phyloP scores from a whole-genome alignment of 116 monocot genomes.

The Papilionanthe hybrid region DNA sequence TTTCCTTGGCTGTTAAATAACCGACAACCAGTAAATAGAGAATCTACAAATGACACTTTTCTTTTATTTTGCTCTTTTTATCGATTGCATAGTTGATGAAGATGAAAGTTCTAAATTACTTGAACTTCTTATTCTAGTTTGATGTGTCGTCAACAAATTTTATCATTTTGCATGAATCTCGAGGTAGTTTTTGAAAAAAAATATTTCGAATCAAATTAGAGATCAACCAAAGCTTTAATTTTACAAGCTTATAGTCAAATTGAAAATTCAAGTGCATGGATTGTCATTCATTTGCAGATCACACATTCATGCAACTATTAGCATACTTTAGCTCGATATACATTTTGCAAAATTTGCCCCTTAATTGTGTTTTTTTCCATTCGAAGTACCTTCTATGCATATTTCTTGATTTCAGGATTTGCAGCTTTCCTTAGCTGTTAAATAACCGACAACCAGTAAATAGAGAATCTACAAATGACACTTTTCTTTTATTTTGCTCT shows the following conservation, averaged over 20 bases:
- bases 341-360: neutral
- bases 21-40: neutral
- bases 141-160: too few relatives aligned
- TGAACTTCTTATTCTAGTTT: neutral
- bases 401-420: neutral
- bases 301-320: too few relatives aligned
- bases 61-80: neutral
- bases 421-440: neutral
- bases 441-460: neutral
- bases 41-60: neutral
- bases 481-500: neutral
- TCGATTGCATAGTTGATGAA: neutral
- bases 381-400: neutral
- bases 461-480: neutral
- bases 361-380: neutral
- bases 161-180: too few relatives aligned
- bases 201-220: too few relatives aligned
- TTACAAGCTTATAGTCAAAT: too few relatives aligned
- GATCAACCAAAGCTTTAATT: too few relatives aligned
- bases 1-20: neutral
- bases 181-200: too few relatives aligned
- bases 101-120: neutral
- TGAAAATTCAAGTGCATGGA: too few relatives aligned
- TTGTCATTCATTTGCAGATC: too few relatives aligned
- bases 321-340: neutral